phyloP scores from a whole-genome alignment of 2,329 filamentous ascomycete genomes.

The Neopestalotiopsis sp. region DNA sequence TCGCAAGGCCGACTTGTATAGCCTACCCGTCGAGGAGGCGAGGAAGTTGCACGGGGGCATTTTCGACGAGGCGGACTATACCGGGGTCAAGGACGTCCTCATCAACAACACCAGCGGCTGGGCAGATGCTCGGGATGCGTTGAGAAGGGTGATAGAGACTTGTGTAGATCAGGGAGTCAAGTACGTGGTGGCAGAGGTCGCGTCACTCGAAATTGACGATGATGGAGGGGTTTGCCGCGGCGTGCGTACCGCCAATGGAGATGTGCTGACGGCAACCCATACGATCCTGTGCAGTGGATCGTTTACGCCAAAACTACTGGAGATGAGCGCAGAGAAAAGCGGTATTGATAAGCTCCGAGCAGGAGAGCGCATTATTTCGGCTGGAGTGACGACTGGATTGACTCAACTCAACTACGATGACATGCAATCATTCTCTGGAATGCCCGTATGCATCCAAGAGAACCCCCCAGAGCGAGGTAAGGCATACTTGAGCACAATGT shows the following conservation, averaged over 20 bases:
- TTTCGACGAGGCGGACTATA: conserved; percentile 65
- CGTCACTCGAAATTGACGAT: conserved; percentile 50
- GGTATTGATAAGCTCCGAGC: conserved; percentile 54
- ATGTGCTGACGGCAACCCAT: conserved; percentile 51
- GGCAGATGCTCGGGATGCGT: conserved; percentile 64
- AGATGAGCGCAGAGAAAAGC: conserved; percentile 52
- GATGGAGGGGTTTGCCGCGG: conserved; percentile 52
- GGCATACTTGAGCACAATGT: background rate
- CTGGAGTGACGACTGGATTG: conserved; percentile 64
- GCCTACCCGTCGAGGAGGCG: conserved; percentile 49
- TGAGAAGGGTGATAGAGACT: conserved; percentile 58
- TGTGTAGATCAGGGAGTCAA: conserved; percentile 61
- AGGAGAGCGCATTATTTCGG: conserved; percentile 60
- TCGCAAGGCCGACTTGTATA: conserved; percentile 43
- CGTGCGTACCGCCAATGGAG: conserved; percentile 50
- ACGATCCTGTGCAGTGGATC: conserved; percentile 62
- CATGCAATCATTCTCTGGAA: conserved; percentile 47
- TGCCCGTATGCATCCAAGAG: conserved; percentile 49
- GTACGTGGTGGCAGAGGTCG: conserved; percentile 60
- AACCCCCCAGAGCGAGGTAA: conserved; percentile 42
- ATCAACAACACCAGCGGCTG: conserved; percentile 67
- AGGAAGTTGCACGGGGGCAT: conserved; percentile 60
- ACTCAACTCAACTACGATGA: conserved; percentile 55
- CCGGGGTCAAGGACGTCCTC: conserved; percentile 61
- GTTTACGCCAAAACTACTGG: conserved; percentile 61